phyloP scores from a whole-genome alignment of 495 filamentous ascomycete genomes.

The Penicillium pulvis region DNA sequence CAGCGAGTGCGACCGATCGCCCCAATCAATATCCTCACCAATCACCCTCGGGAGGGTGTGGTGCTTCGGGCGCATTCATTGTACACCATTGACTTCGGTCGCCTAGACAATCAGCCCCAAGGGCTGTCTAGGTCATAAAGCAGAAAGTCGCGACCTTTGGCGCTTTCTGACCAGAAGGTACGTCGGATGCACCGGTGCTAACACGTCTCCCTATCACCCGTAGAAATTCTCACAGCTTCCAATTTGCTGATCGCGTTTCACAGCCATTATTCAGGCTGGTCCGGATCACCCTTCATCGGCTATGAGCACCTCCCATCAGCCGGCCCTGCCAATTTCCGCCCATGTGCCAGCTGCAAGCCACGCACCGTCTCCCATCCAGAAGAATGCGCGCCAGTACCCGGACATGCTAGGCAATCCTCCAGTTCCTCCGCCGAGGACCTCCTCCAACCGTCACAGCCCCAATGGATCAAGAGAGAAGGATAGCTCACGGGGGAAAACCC shows the following conservation, averaged over 20 bases:
- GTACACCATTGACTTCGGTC: slow-evolving; percentile 4
- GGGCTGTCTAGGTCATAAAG: neutral
- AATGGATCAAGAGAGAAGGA: slow-evolving; percentile 35
- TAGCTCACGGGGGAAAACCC: slow-evolving; percentile 39
- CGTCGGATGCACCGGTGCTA: slow-evolving; percentile 19
- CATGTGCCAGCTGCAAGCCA: slow-evolving; percentile 35
- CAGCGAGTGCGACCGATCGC: slow-evolving; percentile 35
- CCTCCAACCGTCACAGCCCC: slow-evolving; percentile 43
- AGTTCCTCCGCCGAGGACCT: slow-evolving; percentile 47
- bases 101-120: neutral
- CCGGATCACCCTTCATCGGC: slow-evolving; percentile 41
- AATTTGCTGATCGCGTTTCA: slow-evolving; percentile 27
- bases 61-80: slow-evolving; percentile 27
- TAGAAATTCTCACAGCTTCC: neutral
- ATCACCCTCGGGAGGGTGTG: slow-evolving; percentile 26
- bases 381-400: slow-evolving; percentile 39
- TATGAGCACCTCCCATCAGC: slow-evolving; percentile 47
- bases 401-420: slow-evolving; percentile 45
- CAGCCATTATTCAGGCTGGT: slow-evolving; percentile 35
- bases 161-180: slow-evolving; percentile 26
- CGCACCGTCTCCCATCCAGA: slow-evolving; percentile 32
- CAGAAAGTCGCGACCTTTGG: slow-evolving; percentile 8
- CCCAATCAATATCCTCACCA: slow-evolving; percentile 17
- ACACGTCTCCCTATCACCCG: slow-evolving; percentile 3
- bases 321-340: slow-evolving; percentile 37